A percentile compares a stretch with the other conserved stretches of the same genome.
phyloP scores from a whole-genome alignment of 2,329 filamentous ascomycete genomes.

The Trichoderma afroharzianum region DNA sequence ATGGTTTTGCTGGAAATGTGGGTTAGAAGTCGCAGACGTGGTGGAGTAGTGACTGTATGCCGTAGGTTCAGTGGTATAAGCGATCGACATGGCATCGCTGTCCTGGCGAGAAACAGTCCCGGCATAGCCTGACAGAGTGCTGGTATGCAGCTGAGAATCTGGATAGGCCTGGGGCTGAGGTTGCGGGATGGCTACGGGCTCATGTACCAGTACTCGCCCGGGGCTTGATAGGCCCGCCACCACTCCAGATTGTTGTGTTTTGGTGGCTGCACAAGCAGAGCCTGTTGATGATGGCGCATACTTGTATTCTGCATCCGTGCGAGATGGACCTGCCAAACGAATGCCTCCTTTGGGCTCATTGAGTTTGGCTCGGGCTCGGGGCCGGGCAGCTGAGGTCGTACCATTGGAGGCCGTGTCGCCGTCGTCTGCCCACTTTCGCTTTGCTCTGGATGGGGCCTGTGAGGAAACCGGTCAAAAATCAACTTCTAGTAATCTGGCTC shows the following conservation, averaged over 20 bases:
- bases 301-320: not conserved
- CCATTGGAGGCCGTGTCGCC: not conserved
- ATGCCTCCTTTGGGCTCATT: not conserved
- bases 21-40: not conserved
- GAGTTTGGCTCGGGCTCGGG: not conserved
- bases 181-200: not conserved
- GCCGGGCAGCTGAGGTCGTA: not conserved
- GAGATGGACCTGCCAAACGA: not conserved
- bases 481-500: not conserved
- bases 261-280: not conserved
- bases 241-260: not conserved
- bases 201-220: not conserved
- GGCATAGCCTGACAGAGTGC: not conserved
- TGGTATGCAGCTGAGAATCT: constrained; percentile 10
- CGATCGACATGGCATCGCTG: constrained; percentile 14
- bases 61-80: not conserved
- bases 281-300: not conserved
- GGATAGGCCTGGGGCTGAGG: constrained; percentile 9
- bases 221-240: not conserved
- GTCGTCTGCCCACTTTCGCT: constrained; percentile 13
- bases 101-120: constrained; percentile 1
- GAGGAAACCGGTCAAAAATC: constrained; percentile 17
- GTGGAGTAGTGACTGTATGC: not conserved
- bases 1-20: constrained; percentile 12
- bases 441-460: not conserved